Evolutionary conservation across 1,284 basidiomycete genomes (phyloP).

Genomic region (Ustilago nuda): DNA sequence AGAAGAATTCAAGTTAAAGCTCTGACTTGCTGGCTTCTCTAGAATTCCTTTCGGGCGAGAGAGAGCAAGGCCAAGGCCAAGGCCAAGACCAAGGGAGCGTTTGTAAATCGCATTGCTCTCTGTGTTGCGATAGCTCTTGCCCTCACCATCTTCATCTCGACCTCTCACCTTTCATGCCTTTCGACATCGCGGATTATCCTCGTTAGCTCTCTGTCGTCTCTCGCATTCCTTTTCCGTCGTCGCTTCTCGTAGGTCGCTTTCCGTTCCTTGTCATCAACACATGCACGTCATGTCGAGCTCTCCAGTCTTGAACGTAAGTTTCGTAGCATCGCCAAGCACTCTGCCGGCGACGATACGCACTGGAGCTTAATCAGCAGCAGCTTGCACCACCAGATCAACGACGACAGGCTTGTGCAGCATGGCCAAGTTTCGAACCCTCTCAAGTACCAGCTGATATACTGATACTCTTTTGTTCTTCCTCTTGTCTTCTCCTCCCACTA

Average conservation of each 20-base stretch:
- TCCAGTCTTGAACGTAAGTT: constrained; percentile 65
- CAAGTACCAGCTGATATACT: neutral
- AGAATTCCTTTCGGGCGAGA: neutral
- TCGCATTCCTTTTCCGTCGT: constrained; percentile 17
- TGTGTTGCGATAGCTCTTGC: constrained; percentile 8
- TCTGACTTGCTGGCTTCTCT: too few species aligned
- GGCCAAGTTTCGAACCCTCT: too few species aligned
- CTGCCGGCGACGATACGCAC: neutral
- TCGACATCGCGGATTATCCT: constrained; percentile 12
- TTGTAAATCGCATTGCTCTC: constrained; percentile 15
- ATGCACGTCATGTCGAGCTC: constrained; percentile 56
- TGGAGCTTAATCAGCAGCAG: neutral
- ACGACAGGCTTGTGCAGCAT: neutral
- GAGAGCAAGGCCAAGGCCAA: too few species aligned
- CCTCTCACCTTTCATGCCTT: neutral
- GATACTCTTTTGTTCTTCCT: neutral
- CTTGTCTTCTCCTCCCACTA: neutral
- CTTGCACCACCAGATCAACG: neutral
- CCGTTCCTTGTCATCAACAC: constrained; percentile 12
- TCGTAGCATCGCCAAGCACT: neutral
- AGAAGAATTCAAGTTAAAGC: constrained; percentile 17
- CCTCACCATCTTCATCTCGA: constrained; percentile 9
- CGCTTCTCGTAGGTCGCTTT: constrained; percentile 6
- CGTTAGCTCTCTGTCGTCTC: constrained; percentile 18
- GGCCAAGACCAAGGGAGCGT: constrained; percentile 3